These are phyloP conservation scores for Azolla pinnata DNA, from an alignment of 75 land plant genomes.

Conservation along the genomic window DNA sequence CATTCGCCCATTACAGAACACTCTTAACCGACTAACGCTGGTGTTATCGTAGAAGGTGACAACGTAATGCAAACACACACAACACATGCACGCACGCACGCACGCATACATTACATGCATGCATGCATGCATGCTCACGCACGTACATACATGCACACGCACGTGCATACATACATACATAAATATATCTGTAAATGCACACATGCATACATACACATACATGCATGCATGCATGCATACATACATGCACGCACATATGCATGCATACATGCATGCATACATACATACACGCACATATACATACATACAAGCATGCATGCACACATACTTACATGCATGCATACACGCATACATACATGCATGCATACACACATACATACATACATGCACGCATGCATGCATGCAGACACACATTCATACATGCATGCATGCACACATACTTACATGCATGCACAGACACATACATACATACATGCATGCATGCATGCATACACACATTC, in stretches of 20 bases:
- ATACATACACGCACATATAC: background rate
- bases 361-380: background rate
- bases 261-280: background rate
- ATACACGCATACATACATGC: background rate
- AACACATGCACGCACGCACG: background rate
- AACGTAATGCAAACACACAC: background rate
- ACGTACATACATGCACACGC: background rate
- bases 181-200: background rate
- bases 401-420: background rate
- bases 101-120: background rate
- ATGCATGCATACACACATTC: background rate
- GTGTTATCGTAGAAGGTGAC: no score
- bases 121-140: background rate
- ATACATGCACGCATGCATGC: background rate
- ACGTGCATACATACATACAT: background rate
- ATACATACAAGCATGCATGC: background rate
- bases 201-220: background rate
- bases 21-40: no score
- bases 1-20: no score
- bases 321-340: background rate
- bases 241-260: background rate
- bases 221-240: background rate
- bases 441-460: background rate
- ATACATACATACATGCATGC: background rate
- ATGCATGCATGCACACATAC: constrained; percentile 1